Percentiles rank a stretch among this genome's conserved stretches.
These are phyloP conservation scores for Kuraishia cidri DNA, from an alignment of 805 yeast genomes.

Conservation along the genomic window DNA sequence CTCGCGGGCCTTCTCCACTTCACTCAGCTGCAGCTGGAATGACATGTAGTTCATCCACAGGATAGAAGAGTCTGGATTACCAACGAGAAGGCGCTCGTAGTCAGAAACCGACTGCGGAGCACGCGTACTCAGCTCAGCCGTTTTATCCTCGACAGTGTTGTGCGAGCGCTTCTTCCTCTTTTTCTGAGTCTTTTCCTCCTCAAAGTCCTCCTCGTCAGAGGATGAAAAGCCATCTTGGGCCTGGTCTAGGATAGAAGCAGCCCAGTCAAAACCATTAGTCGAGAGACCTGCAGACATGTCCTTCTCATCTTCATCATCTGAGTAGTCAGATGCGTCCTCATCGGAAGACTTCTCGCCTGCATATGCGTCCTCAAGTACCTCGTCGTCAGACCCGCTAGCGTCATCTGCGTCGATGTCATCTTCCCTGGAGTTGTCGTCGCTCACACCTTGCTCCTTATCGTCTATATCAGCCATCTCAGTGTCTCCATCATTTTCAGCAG, in stretches of 20 bases:
- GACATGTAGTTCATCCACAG: conserved; percentile 99
- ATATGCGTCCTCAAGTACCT: conserved; percentile 9
- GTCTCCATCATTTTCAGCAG: conserved; percentile 19
- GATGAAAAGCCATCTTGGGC: conserved; percentile 50
- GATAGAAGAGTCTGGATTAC: conserved; percentile 89
- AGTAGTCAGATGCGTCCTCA: conserved; percentile 18
- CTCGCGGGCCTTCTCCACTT: conserved; percentile 89
- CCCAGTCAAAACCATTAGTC: conserved; percentile 92
- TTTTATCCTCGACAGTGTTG: conserved; percentile 59
- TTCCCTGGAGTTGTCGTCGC: conserved; percentile 4
- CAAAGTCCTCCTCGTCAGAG: conserved; percentile 37
- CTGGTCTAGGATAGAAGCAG: conserved; percentile 81
- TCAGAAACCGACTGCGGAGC: conserved; percentile 90
- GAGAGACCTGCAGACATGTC: conserved; percentile 48
- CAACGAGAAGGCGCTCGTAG: conserved; percentile 84
- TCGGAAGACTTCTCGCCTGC: conserved; percentile 12
- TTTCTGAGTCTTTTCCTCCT: conserved; percentile 30
- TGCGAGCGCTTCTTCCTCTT: conserved; percentile 33
- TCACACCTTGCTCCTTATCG: conserved; percentile 18
- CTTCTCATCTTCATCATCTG: conserved; percentile 12
- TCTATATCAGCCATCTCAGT: conserved; percentile 19
- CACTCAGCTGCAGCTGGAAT: conserved; percentile 91
- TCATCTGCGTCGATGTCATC: conserved; percentile 14
- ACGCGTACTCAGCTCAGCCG: conserved; percentile 73
- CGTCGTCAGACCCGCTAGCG: conserved; percentile 9